These are phyloP conservation scores for Beauveria pseudobassiana DNA, from an alignment of 2,329 filamentous ascomycete species.

Conservation along the genomic window DNA sequence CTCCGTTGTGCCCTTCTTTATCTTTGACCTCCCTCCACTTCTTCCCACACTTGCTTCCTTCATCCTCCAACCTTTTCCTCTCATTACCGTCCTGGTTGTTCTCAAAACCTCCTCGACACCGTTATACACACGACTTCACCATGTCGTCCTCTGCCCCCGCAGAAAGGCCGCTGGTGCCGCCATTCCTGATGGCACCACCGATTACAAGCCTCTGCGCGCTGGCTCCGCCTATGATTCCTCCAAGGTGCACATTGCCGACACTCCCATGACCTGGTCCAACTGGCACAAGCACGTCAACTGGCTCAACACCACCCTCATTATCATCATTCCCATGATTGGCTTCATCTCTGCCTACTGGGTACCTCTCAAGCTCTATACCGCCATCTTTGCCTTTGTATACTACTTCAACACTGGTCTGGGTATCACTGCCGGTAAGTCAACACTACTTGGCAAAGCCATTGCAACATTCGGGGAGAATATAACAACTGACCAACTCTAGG, in stretches of 20 bases:
- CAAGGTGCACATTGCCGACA: conserved; percentile 82
- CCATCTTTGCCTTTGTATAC: conserved; percentile 65
- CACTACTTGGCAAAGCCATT: not conserved
- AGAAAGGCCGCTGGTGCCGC: conserved; percentile 29
- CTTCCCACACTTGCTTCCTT: not conserved
- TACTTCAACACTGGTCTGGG: conserved; percentile 81
- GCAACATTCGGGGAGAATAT: too few species aligned
- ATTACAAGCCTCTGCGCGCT: conserved; percentile 44
- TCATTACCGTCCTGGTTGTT: not conserved
- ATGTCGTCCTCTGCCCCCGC: conserved; percentile 11
- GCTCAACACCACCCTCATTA: conserved; percentile 78
- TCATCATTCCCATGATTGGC: conserved; percentile 68
- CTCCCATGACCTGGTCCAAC: conserved; percentile 71
- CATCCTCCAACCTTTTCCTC: not conserved
- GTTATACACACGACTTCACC: not conserved
- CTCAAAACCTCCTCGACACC: not conserved
- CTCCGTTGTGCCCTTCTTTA: conserved; percentile 1
- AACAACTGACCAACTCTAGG: conserved; percentile 15
- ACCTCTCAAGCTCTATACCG: conserved; percentile 63
- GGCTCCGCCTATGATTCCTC: conserved; percentile 40
- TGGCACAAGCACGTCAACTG: conserved; percentile 93
- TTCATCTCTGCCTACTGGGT: conserved; percentile 71
- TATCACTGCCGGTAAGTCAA: conserved; percentile 63
- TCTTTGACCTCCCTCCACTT: not conserved
- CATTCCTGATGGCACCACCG: conserved; percentile 46